A percentile compares a stretch with the other conserved stretches of the same genome.
Evolutionary conservation across 129 eudicot genomes (phyloP).

Genomic region (Dittrichia graveolens): DNA sequence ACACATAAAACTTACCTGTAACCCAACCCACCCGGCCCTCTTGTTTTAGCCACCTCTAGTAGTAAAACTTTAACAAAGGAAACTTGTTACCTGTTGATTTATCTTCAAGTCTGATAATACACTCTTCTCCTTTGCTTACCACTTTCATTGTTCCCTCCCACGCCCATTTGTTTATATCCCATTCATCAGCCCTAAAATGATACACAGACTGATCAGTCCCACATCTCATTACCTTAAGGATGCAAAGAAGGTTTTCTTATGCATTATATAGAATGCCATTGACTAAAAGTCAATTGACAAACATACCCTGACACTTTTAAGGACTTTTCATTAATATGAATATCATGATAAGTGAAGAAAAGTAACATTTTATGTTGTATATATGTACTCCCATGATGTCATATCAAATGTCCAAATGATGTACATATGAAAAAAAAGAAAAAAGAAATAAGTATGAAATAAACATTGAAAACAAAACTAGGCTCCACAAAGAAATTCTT

Average conservation of each 20-base stretch:
- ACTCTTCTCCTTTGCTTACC: constrained; percentile 93
- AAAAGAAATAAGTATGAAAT: not conserved
- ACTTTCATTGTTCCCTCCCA: constrained; percentile 97
- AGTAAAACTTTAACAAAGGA: constrained; percentile 18
- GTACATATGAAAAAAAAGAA: not conserved
- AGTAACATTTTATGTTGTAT: not conserved
- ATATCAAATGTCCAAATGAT: not conserved
- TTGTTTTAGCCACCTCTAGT: not conserved
- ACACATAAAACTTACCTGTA: not conserved
- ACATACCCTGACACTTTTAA: not conserved
- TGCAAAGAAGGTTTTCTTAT: not conserved
- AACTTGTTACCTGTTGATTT: constrained; percentile 64
- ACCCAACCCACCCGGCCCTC: not conserved
- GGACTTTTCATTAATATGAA: constrained; percentile 4
- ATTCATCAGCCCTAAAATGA: constrained; percentile 89
- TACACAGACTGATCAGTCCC: constrained; percentile 10
- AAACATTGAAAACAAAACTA: too few species aligned
- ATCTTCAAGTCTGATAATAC: constrained; percentile 93
- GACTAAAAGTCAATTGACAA: constrained; percentile 1
- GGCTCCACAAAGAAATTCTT: too few species aligned
- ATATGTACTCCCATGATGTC: not conserved
- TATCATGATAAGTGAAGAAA: constrained; percentile 7
- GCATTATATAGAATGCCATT: not conserved
- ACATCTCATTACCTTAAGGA: not conserved
- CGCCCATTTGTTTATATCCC: constrained; percentile 99